Base-by-base conservation (phyloP, 202 grass and related monocot species). In the Hordeum pubiflorum region DNA sequence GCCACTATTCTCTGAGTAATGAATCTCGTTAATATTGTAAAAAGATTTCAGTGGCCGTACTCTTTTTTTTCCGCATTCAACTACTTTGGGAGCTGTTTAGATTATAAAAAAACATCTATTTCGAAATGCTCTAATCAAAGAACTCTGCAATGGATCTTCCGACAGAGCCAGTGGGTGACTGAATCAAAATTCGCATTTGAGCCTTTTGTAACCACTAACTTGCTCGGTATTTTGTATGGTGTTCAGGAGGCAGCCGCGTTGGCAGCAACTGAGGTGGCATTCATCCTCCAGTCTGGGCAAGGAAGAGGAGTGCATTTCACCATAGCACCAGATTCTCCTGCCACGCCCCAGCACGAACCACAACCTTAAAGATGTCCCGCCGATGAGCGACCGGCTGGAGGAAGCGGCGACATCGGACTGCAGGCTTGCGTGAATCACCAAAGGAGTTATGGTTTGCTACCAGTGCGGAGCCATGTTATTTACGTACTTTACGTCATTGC, bases 201-300 rank as follows among this genome's bases (percentile, higher is more conserved):
- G 20, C 27, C 21, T 52, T 78, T 3, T 63, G 10, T 81, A 33
- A 46, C 72, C 13, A 20, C 29, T 79, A 77, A 82, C 34, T 36
- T 69, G 20, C 73, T 40, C 14, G 5, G 8, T 50, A 43, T 55
- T 69, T 40, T 38, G n/a, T 55, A 77, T 26, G 40, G 11, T 86
- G 68, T 74, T 76, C 87, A 94, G 94, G 94, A 97, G 84, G 91
- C 88, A 46, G 81, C 88, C 76, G 89, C 89, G 61, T 74, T 96
- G 56, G 93, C 93, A 77, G 89, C 94, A 61, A 91, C 86, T 4
- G 94, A 97, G 82, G 90, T 97, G 79, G 89, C 91, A 63, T 94
- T 94, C 84, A 94, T 97, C 60, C 83, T 97, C 58, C 94, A 89
- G 81, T 89, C 91, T 2, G 91, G 88, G 24, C 89, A 97, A 92